A percentile compares a stretch with the other conserved stretches of the same genome.
Conservation (phyloP, 768 basidiomycete species). For the Suillus placidus region DNA sequence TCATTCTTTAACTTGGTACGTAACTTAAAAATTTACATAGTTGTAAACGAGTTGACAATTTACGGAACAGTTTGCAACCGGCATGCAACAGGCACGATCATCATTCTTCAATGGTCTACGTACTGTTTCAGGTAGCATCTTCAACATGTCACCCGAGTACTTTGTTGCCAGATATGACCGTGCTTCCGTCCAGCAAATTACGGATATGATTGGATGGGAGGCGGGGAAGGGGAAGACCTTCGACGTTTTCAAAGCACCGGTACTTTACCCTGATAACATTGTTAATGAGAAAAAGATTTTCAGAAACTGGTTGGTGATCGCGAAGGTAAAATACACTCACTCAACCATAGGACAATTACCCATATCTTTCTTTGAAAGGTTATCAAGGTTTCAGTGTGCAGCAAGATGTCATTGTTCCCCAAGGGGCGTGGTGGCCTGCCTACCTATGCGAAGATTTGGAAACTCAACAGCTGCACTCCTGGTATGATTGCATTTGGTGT, state of each 20-base stretch:
- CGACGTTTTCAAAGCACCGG: background rate
- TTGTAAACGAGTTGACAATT: background rate
- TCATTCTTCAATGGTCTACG: constrained; percentile 4
- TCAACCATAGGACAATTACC: background rate
- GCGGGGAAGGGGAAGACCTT: background rate
- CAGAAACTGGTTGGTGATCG: background rate
- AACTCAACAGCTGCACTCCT: constrained; percentile 4
- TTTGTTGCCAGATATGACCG: constrained; percentile 1
- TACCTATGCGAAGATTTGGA: background rate
- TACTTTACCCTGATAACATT: constrained; percentile 4
- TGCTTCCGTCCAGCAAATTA: background rate
- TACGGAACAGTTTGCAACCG: background rate
- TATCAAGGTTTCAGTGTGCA: constrained; percentile 5
- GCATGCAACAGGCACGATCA: background rate
- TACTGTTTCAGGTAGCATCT: constrained; percentile 4
- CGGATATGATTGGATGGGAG: background rate
- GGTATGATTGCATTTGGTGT: constrained; percentile 5
- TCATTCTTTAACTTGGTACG: background rate
- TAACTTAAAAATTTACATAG: background rate
- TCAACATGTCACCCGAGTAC: background rate
- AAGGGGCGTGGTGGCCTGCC: background rate
- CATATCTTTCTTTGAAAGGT: constrained; percentile 5
- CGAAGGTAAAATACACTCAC: constrained; percentile 3
- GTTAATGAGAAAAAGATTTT: constrained; percentile 3
- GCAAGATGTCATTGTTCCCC: constrained; percentile 6